These are phyloP conservation scores for Pinus tabuliformis DNA, from an alignment of 75 land plant species.

Conservation along the genomic window DNA sequence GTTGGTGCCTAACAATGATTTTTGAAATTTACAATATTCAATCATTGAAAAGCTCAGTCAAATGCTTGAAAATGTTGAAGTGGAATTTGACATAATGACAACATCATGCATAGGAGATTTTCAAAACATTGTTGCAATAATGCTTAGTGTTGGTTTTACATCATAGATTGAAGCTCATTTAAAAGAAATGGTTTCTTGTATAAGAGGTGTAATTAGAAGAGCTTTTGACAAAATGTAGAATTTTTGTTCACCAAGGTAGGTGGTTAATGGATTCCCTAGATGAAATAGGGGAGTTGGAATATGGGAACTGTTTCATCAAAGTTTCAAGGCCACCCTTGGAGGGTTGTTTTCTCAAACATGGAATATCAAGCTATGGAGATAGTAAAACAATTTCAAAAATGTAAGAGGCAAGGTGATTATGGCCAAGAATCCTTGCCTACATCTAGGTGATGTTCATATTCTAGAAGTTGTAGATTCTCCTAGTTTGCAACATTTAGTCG, in stretches of 20 bases:
- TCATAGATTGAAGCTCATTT: constrained; percentile 78
- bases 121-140: constrained; percentile 64
- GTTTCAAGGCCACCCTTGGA: constrained; percentile 50
- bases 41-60: constrained; percentile 56
- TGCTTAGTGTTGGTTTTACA: constrained; percentile 78
- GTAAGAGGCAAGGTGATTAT: constrained; percentile 67
- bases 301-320: constrained; percentile 88
- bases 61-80: constrained; percentile 49
- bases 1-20: constrained; percentile 50
- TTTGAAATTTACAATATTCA: constrained; percentile 53
- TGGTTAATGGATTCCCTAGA: constrained; percentile 91
- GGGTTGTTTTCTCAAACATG: constrained; percentile 42
- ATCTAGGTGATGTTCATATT: constrained; percentile 89
- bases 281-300: constrained; percentile 62
- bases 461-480: constrained; percentile 89
- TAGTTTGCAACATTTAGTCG: constrained; percentile 68
- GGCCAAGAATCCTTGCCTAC: constrained; percentile 93
- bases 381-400: constrained; percentile 19
- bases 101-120: constrained; percentile 62
- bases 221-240: constrained; percentile 66
- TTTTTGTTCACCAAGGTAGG: constrained; percentile 77
- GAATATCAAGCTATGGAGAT: constrained; percentile 26
- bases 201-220: constrained; percentile 68
- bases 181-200: constrained; percentile 58
- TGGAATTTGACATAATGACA: constrained; percentile 67